phyloP scores from a whole-genome alignment of 2,329 filamentous ascomycete genomes.

The Neonectria ditissima region DNA sequence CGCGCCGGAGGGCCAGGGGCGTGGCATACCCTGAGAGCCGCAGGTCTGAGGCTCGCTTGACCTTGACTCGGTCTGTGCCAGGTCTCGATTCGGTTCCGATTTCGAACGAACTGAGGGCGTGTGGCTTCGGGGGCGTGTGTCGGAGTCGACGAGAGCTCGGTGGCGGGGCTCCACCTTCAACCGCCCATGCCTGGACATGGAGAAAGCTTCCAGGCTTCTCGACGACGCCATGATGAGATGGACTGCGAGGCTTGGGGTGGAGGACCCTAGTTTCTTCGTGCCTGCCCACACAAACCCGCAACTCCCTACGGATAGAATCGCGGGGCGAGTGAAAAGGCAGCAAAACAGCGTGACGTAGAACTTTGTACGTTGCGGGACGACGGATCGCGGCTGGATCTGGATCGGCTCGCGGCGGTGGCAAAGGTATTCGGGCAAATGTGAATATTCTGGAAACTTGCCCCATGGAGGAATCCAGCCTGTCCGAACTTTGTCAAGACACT shows the following conservation, averaged over 20 bases:
- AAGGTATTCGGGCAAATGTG: background rate
- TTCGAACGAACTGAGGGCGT: conserved; percentile 28
- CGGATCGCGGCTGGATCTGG: conserved; percentile 22
- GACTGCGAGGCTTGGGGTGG: background rate
- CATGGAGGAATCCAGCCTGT: background rate
- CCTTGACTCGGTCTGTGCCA: conserved; percentile 31
- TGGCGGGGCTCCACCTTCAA: conserved; percentile 4
- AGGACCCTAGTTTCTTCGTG: background rate
- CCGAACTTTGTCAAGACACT: background rate
- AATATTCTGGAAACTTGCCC: conserved; percentile 22
- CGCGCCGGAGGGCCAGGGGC: conserved; percentile 16
- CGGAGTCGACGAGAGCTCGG: background rate
- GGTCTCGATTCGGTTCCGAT: background rate
- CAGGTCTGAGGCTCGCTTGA: conserved; percentile 18
- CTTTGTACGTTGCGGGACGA: background rate
- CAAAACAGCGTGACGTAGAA: conserved; percentile 14
- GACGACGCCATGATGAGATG: conserved; percentile 5
- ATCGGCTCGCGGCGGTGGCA: conserved; percentile 19
- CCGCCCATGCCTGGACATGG: background rate
- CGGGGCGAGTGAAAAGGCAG: conserved; percentile 10
- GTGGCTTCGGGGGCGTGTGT: conserved; percentile 2
- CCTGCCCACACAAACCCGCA: background rate
- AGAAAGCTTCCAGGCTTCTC: background rate
- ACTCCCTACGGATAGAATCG: conserved; percentile 8
- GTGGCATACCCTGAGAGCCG: conserved; percentile 13